Evolutionary conservation across 352 stramenopile genomes (phyloP).

Genomic region (Phytophthora macrochlamydospora): DNA sequence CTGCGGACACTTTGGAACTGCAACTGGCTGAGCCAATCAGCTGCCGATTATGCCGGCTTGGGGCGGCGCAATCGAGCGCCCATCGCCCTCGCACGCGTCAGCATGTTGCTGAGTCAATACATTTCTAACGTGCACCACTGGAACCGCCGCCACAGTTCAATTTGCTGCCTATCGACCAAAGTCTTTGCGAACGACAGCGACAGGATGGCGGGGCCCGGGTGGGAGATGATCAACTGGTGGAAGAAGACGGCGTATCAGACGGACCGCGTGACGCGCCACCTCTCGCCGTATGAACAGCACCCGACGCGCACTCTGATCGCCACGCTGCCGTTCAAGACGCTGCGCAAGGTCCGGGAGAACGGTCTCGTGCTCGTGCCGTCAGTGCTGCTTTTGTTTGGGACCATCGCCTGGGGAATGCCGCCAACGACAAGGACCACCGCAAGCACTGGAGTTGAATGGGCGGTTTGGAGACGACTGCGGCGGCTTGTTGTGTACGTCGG

Average conservation of each 20-base stretch:
- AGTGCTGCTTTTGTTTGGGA: constrained; percentile 57
- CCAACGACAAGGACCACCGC: constrained; percentile 72
- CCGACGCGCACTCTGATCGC: constrained; percentile 57
- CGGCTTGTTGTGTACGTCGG: no score
- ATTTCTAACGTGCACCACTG: background rate
- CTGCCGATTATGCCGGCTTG: no score
- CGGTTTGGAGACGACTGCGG: background rate
- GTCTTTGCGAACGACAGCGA: background rate
- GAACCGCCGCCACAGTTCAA: background rate
- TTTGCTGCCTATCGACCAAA: background rate
- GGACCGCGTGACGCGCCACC: constrained; percentile 58
- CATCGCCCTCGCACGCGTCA: constrained; percentile 5
- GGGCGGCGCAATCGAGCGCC: constrained; percentile 7
- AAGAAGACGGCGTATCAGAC: constrained; percentile 52
- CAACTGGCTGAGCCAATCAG: no score
- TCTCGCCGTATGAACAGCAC: constrained; percentile 61
- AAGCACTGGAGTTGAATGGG: constrained; percentile 53
- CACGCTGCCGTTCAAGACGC: constrained; percentile 62
- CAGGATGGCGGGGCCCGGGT: background rate
- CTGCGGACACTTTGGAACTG: no score
- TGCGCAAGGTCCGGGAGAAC: constrained; percentile 78
- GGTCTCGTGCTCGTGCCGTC: constrained; percentile 56
- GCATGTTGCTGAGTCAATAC: background rate
- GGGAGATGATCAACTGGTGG: constrained; percentile 57
- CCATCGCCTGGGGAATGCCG: constrained; percentile 61